phyloP scores from a whole-genome alignment of 1,139 yeast genomes.

The Magnusiomyces fungicola region DNA sequence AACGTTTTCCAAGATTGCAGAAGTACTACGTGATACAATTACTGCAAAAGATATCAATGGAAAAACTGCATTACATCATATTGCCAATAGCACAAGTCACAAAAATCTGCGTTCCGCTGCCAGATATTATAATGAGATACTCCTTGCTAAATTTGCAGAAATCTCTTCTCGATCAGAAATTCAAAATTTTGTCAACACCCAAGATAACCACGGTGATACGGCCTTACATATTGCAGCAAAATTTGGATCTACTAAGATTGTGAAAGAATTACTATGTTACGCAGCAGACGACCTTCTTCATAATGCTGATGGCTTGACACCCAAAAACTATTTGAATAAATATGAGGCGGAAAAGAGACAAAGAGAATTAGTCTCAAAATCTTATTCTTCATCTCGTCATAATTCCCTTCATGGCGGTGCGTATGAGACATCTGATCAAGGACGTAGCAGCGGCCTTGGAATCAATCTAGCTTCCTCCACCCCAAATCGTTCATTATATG shows the following conservation, averaged over 20 bases:
- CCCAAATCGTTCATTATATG: not conserved
- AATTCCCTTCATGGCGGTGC: no score
- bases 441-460: not conserved
- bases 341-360: not conserved
- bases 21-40: constrained; percentile 57
- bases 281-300: constrained; percentile 39
- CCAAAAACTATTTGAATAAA: not conserved
- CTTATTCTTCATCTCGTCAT: not conserved
- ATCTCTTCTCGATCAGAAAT: constrained; percentile 36
- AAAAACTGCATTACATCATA: constrained; percentile 78
- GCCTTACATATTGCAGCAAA: constrained; percentile 79
- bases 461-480: not conserved
- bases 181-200: constrained; percentile 57
- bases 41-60: constrained; percentile 56
- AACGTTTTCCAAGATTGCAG: constrained; percentile 65
- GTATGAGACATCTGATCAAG: not conserved
- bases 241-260: constrained; percentile 66
- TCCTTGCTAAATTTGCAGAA: constrained; percentile 65
- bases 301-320: not conserved
- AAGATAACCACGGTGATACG: constrained; percentile 79
- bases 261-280: constrained; percentile 62
- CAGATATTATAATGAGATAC: constrained; percentile 69
- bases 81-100: constrained; percentile 52
- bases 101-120: constrained; percentile 67
- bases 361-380: not conserved